A percentile compares a stretch with the other conserved stretches of the same genome.
phyloP scores from a whole-genome alignment of 805 yeast species.

The Teunomyces tritomae region DNA sequence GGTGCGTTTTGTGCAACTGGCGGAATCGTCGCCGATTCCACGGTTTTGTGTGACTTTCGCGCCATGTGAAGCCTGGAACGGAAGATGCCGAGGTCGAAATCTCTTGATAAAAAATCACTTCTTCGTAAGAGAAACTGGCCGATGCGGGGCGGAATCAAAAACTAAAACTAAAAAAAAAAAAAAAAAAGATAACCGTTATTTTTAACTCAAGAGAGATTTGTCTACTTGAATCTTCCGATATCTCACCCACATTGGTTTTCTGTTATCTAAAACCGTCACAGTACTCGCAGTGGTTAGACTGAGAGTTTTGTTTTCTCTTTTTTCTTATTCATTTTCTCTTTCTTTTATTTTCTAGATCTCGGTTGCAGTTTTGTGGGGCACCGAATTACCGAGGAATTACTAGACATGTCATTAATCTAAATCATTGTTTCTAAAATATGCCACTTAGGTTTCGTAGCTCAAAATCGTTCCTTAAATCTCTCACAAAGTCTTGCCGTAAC shows the following conservation, averaged over 20 bases:
- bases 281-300: too few species aligned
- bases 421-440: conserved; percentile 8
- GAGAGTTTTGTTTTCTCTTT: too few species aligned
- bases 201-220: too few species aligned
- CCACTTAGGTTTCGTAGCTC: conserved; percentile 47
- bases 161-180: too few species aligned
- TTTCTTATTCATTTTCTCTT: too few species aligned
- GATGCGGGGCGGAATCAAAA: too few species aligned
- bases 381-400: not conserved
- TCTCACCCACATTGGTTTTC: not conserved
- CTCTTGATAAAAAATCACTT: too few species aligned
- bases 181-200: too few species aligned
- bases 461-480: conserved; percentile 53
- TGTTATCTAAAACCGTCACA: too few species aligned
- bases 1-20: too few species aligned
- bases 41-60: not conserved
- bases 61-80: too few species aligned
- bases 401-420: not conserved
- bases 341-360: not conserved
- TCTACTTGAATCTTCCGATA: not conserved
- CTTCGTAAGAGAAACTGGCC: too few species aligned
- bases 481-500: conserved; percentile 40
- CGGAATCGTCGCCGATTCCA: not conserved
- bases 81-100: not conserved
- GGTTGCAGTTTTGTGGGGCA: conserved; percentile 1